phyloP scores from a whole-genome alignment of 192 early-diverging fungal species.

The Linnemannia schmuckeri region DNA sequence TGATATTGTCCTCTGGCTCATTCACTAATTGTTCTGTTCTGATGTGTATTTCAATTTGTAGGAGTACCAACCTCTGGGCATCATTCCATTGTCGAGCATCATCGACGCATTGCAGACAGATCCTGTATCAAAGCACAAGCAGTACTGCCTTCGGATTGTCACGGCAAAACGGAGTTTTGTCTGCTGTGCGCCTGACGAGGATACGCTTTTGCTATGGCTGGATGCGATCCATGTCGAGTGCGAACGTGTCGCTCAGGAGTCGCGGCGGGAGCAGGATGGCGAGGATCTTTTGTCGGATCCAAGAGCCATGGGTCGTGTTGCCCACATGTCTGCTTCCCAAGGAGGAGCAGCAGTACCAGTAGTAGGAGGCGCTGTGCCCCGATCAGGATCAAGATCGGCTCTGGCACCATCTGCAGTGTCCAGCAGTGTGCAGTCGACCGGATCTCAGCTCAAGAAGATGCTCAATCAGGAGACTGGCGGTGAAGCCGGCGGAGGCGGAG shows the following conservation, averaged over 20 bases:
- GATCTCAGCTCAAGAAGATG: slow-evolving; percentile 20
- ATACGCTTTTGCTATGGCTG: slow-evolving; percentile 64
- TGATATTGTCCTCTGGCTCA: background rate
- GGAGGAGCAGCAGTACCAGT: background rate
- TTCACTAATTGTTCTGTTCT: background rate
- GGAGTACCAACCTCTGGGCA: slow-evolving; percentile 65
- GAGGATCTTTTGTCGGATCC: slow-evolving; percentile 18
- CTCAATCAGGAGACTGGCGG: background rate
- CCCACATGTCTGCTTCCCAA: background rate
- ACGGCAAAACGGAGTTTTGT: slow-evolving; percentile 67
- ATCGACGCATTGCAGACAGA: slow-evolving; percentile 69
- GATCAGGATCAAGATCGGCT: background rate
- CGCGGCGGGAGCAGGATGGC: slow-evolving; percentile 38
- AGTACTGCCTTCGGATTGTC: slow-evolving; percentile 67
- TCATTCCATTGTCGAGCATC: slow-evolving; percentile 63
- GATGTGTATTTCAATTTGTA: background rate
- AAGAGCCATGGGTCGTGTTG: slow-evolving; percentile 25
- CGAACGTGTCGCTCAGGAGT: slow-evolving; percentile 48
- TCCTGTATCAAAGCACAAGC: slow-evolving; percentile 64
- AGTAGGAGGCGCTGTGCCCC: background rate
- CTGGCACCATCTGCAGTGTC: background rate
- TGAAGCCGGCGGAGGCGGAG: background rate
- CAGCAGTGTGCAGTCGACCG: background rate
- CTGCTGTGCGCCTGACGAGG: slow-evolving; percentile 60
- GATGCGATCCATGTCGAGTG: slow-evolving; percentile 63